Conservation (phyloP, 176 grass and related monocot genomes). For the Pontederia crassipes region DNA sequence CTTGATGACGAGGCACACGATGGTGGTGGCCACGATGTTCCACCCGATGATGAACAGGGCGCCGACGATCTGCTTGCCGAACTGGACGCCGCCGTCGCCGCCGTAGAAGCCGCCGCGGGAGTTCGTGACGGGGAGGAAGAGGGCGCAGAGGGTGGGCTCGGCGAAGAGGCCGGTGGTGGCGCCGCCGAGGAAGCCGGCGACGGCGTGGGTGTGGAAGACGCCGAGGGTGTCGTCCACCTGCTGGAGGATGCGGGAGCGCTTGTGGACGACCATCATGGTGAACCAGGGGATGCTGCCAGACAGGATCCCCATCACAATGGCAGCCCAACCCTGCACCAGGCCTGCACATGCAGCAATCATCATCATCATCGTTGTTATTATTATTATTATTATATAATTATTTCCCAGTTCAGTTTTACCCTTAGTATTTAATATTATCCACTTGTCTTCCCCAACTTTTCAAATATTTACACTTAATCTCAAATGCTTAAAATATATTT, state of each 20-base stretch:
- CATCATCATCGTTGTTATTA: too few relatives aligned
- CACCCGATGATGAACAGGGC: constrained; percentile 66
- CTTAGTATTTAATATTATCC: too few relatives aligned
- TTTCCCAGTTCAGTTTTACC: too few relatives aligned
- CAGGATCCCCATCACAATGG: constrained; percentile 67
- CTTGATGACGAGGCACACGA: constrained; percentile 52
- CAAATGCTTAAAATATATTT: too few relatives aligned
- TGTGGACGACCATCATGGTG: constrained; percentile 99
- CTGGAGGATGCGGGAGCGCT: constrained; percentile 57
- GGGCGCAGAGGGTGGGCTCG: constrained; percentile 45
- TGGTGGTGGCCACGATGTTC: constrained; percentile 61
- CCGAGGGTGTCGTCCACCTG: constrained; percentile 85
- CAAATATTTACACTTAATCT: too few relatives aligned
- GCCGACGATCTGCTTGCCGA: constrained; percentile 56
- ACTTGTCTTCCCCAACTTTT: too few relatives aligned
- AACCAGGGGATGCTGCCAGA: constrained; percentile 97
- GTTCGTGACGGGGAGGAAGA: constrained; percentile 69
- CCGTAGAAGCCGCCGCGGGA: constrained; percentile 74
- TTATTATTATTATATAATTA: too few relatives aligned
- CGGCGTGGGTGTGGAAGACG: constrained; percentile 95
- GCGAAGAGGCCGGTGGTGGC: constrained; percentile 76
- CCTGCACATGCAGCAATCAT: constrained; percentile 20
- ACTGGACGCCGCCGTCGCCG: constrained; percentile 40
- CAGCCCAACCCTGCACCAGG: constrained; percentile 82
- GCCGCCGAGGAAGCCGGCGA: constrained; percentile 77